These are phyloP conservation scores for Astragalus membranaceus DNA, from an alignment of 306 rosid species.

Conservation along the genomic window DNA sequence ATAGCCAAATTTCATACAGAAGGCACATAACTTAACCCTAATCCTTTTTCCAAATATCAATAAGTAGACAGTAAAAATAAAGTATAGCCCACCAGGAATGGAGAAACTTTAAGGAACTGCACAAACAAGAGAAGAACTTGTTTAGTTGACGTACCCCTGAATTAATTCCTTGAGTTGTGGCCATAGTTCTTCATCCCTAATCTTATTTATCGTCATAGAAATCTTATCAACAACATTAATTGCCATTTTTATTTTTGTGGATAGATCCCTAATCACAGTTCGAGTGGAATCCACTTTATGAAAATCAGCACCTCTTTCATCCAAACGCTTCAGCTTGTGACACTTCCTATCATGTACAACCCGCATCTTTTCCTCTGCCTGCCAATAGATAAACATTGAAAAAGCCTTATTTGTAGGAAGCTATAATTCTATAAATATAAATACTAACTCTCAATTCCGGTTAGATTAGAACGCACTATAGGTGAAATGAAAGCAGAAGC, in stretches of 20 bases:
- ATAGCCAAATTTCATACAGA: neutral
- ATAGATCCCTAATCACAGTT: slow-evolving; percentile 53
- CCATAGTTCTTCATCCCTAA: slow-evolving; percentile 93
- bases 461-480: neutral
- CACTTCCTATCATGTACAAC: slow-evolving; percentile 70
- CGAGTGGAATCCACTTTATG: slow-evolving; percentile 70
- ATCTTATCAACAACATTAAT: slow-evolving; percentile 89
- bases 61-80: neutral
- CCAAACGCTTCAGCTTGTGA: slow-evolving; percentile 70
- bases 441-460: neutral
- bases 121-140: slow-evolving; percentile 9
- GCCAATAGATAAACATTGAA: slow-evolving; percentile 23
- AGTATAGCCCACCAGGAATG: neutral
- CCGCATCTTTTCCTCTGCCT: slow-evolving; percentile 98
- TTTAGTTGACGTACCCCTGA: slow-evolving; percentile 62
- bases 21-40: neutral
- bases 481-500: neutral
- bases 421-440: neutral
- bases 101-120: neutral
- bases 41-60: neutral
- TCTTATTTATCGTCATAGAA: slow-evolving; percentile 81
- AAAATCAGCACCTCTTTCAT: slow-evolving; percentile 77
- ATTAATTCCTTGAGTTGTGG: slow-evolving; percentile 82
- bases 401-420: slow-evolving; percentile 1
- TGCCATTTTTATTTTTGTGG: slow-evolving; percentile 87